Conservation (phyloP, 192 early-diverging fungal species). For the Coemansia sp. region DNA sequence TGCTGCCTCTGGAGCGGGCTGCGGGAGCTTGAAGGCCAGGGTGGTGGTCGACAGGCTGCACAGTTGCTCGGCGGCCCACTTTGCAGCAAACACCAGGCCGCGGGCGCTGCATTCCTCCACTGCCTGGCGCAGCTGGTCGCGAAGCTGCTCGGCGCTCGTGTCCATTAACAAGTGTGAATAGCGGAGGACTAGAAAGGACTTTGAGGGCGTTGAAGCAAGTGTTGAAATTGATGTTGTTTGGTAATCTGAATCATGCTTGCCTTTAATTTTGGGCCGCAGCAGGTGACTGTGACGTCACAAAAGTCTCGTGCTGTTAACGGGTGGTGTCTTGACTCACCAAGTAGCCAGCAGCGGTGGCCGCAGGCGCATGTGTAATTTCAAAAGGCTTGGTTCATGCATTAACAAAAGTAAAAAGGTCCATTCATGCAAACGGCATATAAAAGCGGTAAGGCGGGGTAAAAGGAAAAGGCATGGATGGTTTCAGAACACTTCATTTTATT, state of each 20-base stretch:
- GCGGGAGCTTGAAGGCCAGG: background rate
- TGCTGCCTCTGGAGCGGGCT: background rate
- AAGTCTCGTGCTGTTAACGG: background rate
- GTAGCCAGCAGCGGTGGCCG: background rate
- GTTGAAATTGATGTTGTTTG: too few species aligned
- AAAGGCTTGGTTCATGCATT: background rate
- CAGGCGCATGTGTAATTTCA: background rate
- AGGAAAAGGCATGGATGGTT: too few species aligned
- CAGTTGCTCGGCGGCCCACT: constrained; percentile 66
- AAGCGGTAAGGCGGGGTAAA: background rate
- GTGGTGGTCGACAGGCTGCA: constrained; percentile 18
- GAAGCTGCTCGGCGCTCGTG: constrained; percentile 7
- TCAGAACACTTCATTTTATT: background rate
- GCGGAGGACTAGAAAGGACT: too few species aligned
- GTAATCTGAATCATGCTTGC: too few species aligned
- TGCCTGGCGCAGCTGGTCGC: constrained; percentile 56
- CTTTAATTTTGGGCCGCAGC: background rate
- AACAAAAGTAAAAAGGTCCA: background rate
- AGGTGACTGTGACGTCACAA: background rate
- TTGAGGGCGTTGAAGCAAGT: too few species aligned
- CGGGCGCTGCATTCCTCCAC: constrained; percentile 65
- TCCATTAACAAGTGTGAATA: constrained; percentile 31
- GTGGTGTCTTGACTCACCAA: background rate
- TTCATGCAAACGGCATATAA: background rate
- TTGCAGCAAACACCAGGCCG: constrained; percentile 67